Evolutionary conservation across 2,329 filamentous ascomycete genomes (phyloP), one percentile per base, ranked within the genome.

Genomic region (Alternaria consortialis): DNA sequence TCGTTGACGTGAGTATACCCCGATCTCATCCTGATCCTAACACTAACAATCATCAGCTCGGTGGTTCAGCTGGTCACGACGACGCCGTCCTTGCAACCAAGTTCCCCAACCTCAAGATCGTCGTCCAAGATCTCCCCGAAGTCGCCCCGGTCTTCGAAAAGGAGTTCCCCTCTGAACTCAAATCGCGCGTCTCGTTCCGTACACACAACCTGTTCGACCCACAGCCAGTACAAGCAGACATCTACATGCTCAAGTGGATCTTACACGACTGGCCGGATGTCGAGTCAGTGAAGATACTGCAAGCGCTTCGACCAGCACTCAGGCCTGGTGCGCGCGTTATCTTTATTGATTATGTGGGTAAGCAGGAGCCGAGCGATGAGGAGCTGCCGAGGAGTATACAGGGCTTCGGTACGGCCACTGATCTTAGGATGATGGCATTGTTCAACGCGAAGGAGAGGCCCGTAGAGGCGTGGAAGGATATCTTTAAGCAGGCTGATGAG

Each of bases 201-300:
- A 77, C 78, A 3, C 86, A 90, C 69, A 84, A 88, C 67, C 87
- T 90, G 70, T 87, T 88, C 71, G 79, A 80, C 6, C 81, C 84
- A 52, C 87, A 90, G 72, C 81, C 83, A 0, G 79, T 85, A 13
- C 77, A 82, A 48, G 87, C 74, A n/a, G 73, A 75, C 55, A 70
- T 88, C 17, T 89, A 88, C 76, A 66, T 85, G 66, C 84, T 88
- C 74, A 84, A 86, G 48, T 84, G 84, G 81, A 87, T 89, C 63
- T 74, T 90, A 7, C 86, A 90, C 71, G 87, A 89, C 76, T 87
- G 87, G 78, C 84, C 86, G 0, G 86, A 86, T 13, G 81, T 81
- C 85, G 70, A 76, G 37, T 67, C 67, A 1, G 58, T 75, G 20
- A 59, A 64, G 4, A 72, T 77, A n/a, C 53, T 75, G 37, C 79